phyloP scores from a whole-genome alignment of 75 land plant genomes.

The Sequoiadendron giganteum region DNA sequence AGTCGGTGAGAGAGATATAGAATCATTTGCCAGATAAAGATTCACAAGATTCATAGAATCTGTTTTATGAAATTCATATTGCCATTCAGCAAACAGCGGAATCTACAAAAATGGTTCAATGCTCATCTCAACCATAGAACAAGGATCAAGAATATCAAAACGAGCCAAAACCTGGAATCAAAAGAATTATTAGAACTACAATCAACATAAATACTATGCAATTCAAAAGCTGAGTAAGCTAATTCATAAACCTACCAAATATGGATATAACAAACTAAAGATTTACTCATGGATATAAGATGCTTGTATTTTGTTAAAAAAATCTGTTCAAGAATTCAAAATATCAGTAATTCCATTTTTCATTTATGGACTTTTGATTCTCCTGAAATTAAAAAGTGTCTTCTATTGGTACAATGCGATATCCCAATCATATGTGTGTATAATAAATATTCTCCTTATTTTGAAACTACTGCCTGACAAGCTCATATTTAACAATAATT shows the following conservation, averaged over 20 bases:
- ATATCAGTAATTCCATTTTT: background rate
- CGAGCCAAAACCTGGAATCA: slow-evolving; percentile 67
- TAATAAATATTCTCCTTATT: background rate
- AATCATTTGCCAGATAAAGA: background rate
- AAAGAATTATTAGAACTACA: slow-evolving; percentile 3
- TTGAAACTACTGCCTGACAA: background rate
- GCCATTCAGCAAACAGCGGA: background rate
- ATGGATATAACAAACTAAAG: background rate
- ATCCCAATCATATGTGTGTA: background rate
- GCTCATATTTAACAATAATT: background rate
- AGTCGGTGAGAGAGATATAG: background rate
- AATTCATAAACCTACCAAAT: background rate
- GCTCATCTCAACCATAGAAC: slow-evolving; percentile 71
- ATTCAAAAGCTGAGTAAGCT: background rate
- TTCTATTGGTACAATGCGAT: background rate
- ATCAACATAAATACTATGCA: background rate
- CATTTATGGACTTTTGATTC: background rate
- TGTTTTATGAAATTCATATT: background rate
- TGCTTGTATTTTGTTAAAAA: too few species aligned
- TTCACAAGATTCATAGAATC: background rate
- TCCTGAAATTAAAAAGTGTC: background rate
- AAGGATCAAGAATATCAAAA: slow-evolving; percentile 87
- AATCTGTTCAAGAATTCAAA: background rate
- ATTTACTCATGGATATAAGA: too few species aligned
- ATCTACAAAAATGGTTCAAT: slow-evolving; percentile 46